Percentiles rank a stretch among this genome's conserved stretches.
Conservation (phyloP, 208 protist species). For the Crithidia acanthocephali region DNA sequence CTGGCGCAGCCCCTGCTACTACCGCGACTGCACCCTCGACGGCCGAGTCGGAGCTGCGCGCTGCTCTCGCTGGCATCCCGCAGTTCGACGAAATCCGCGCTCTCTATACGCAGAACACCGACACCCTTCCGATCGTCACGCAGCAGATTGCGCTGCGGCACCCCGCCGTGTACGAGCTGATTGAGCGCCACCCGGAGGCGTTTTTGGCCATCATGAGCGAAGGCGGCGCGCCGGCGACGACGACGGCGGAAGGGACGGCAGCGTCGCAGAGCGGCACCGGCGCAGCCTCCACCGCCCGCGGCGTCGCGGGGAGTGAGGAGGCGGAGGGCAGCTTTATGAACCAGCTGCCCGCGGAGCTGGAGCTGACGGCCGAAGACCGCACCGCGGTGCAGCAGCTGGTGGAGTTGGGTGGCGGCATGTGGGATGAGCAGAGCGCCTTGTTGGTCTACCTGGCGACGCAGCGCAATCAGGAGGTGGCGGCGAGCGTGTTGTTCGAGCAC, state of each 20-base stretch:
- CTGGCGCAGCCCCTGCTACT: background rate
- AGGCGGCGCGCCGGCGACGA: constrained; percentile 16
- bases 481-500: constrained; percentile 78
- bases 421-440: constrained; percentile 70
- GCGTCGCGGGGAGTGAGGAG: background rate
- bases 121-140: constrained; percentile 60
- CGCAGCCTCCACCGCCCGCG: constrained; percentile 7
- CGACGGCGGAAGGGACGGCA: background rate
- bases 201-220: constrained; percentile 79
- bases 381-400: constrained; percentile 69
- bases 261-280: constrained; percentile 1
- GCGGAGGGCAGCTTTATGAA: constrained; percentile 24
- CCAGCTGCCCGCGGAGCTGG: constrained; percentile 28
- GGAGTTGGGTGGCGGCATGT: constrained; percentile 77
- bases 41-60: constrained; percentile 39
- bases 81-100: constrained; percentile 77
- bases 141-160: constrained; percentile 72
- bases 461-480: constrained; percentile 79
- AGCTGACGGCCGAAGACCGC: constrained; percentile 55
- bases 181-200: constrained; percentile 65
- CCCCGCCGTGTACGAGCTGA: constrained; percentile 66
- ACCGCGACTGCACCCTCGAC: background rate
- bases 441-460: constrained; percentile 75
- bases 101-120: constrained; percentile 64
- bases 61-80: constrained; percentile 63